phyloP scores from a whole-genome alignment of 2,329 filamentous ascomycete genomes.

The Trichoderma brevicompactum region DNA sequence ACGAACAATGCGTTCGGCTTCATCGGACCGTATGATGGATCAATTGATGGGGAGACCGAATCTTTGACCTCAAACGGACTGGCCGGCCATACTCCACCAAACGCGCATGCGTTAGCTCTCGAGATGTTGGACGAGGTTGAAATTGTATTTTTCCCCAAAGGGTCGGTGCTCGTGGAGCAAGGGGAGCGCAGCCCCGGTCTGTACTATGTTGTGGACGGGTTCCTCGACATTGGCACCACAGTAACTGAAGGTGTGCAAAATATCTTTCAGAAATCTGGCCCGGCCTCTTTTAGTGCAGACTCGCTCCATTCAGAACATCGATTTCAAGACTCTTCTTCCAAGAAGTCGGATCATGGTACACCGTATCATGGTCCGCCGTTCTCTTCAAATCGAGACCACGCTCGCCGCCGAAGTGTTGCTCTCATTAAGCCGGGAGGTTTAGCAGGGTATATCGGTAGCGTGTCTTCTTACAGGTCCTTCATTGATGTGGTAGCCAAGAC shows the following conservation, averaged over 20 bases:
- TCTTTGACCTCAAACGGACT: conserved; percentile 76
- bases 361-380: neutral
- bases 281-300: conserved; percentile 33
- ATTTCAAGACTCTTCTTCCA: conserved; percentile 35
- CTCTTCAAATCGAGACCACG: conserved; percentile 45
- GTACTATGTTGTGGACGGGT: conserved; percentile 97
- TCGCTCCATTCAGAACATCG: conserved; percentile 21
- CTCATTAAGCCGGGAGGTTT: conserved; percentile 93
- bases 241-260: conserved; percentile 41
- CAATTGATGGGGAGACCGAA: conserved; percentile 81
- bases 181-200: conserved; percentile 94
- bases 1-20: conserved; percentile 79
- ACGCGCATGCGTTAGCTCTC: conserved; percentile 68
- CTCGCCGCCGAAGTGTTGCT: conserved; percentile 71
- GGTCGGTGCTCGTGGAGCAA: conserved; percentile 91
- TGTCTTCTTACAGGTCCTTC: conserved; percentile 94
- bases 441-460: conserved; percentile 90
- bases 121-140: conserved; percentile 92
- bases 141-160: conserved; percentile 96
- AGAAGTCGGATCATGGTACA: neutral
- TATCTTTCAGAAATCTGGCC: conserved; percentile 39
- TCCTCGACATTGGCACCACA: conserved; percentile 90
- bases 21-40: conserved; percentile 79
- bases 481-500: conserved; percentile 97
- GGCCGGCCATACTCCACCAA: conserved; percentile 64